Evolutionary conservation across 805 yeast genomes (phyloP), one percentile per base, ranked within the genome.

Genomic region (Lipomyces lipofer): DNA sequence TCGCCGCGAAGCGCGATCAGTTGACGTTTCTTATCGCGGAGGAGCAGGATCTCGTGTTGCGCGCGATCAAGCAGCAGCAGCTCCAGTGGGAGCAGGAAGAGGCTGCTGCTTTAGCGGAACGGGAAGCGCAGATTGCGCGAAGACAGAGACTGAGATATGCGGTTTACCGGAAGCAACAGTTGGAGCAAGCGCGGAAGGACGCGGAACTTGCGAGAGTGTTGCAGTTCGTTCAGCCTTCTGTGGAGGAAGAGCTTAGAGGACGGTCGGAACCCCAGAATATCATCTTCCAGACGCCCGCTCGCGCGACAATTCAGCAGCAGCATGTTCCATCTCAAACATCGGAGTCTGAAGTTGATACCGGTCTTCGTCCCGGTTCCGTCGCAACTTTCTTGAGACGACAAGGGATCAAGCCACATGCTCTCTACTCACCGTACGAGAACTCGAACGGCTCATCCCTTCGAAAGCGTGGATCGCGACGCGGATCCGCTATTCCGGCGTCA

Each of bases 11-110:
- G 47, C 49, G 63, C 15, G 63, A 63, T 28, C 65, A 63, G 28
- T 43, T 63, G 38, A 54, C 59, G 32, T 63, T 54, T 29, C 35
- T 63, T 29, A 63, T 63, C 29, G 66, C 66, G 13, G 53, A 62
- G 42, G 66, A 63, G 43, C 66, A 63, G 50, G 62, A 63, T 47
- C 62, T 63, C 15, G 64, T 63, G n/a, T 47, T 63, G 29, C 60
- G 62, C 5, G 60, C 60, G 7, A 40, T 53, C 9, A 36, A 53
- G 55, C 60, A 56, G 52, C 60, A 53, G 46, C 49, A 51, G 13
- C 58, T 33, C 47, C 42, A 27, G 33, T 52, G 49, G 44, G 47
- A 44, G 15, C 54, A 54, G 29, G 49, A 32, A 28, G 53, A 55
- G 36, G 59, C 51, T 10, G 54, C 49, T n/a, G 46, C 47, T 4